Evolutionary conservation across 352 stramenopile genomes (phyloP).

Genomic region (Elongisporangium prolatum): DNA sequence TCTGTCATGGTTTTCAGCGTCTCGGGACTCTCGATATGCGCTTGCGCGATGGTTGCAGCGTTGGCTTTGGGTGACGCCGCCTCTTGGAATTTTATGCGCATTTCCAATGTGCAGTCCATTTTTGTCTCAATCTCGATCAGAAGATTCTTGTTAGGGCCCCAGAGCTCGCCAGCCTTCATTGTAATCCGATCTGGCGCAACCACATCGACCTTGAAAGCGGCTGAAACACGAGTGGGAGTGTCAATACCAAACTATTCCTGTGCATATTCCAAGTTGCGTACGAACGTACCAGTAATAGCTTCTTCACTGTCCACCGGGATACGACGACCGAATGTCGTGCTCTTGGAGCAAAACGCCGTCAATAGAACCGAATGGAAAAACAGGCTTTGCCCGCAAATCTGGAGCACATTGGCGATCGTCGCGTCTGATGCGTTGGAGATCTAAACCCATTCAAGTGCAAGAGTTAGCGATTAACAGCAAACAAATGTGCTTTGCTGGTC

Average conservation of each 20-base stretch:
- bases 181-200: constrained; percentile 72
- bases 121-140: constrained; percentile 69
- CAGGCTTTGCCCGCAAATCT: constrained; percentile 80
- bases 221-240: constrained; percentile 10
- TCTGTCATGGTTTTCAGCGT: constrained; percentile 45
- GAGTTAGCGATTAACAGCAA: background rate
- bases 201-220: constrained; percentile 78
- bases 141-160: constrained; percentile 47
- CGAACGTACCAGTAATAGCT: constrained; percentile 42
- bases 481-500: constrained; percentile 1
- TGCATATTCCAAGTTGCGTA: no score
- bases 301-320: constrained; percentile 61
- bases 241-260: background rate
- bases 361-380: constrained; percentile 83
- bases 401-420: constrained; percentile 62
- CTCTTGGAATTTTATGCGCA: constrained; percentile 51
- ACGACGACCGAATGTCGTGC: constrained; percentile 63
- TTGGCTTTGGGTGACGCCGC: constrained; percentile 21
- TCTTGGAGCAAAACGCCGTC: constrained; percentile 66
- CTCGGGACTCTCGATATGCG: constrained; percentile 31
- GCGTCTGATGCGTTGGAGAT: constrained; percentile 51
- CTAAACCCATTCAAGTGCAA: constrained; percentile 18
- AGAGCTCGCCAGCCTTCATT: constrained; percentile 63
- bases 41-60: constrained; percentile 8
- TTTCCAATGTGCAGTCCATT: constrained; percentile 55